These are phyloP conservation scores for Hypoxylon sp. DNA, from an alignment of 2,329 filamentous ascomycete genomes.

Conservation along the genomic window DNA sequence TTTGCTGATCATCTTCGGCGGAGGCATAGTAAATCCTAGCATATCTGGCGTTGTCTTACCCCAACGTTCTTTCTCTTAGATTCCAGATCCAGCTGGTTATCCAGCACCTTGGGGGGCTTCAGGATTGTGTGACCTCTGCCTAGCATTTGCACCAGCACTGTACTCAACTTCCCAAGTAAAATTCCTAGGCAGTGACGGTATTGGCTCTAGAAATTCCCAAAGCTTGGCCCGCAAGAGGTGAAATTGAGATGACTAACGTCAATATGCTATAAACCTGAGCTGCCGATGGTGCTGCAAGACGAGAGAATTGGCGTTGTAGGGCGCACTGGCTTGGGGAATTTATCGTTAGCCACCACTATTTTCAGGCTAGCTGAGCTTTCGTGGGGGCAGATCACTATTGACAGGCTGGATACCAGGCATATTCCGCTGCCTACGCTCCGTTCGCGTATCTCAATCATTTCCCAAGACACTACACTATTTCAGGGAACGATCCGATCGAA, in stretches of 20 bases:
- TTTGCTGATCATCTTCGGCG: constrained; percentile 75
- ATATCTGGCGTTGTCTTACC: constrained; percentile 74
- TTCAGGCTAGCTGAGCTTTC: constrained; percentile 82
- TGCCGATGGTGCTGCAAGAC: constrained; percentile 75
- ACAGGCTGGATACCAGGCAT: constrained; percentile 77
- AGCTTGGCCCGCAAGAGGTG: constrained; percentile 78
- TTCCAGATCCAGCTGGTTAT: constrained; percentile 79
- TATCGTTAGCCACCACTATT: constrained; percentile 78
- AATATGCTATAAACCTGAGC: constrained; percentile 77
- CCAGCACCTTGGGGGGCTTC: constrained; percentile 76
- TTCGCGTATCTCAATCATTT: constrained; percentile 82
- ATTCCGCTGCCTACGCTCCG: constrained; percentile 80
- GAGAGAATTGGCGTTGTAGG: constrained; percentile 86
- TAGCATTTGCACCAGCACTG: not conserved
- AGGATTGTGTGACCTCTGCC: constrained; percentile 77
- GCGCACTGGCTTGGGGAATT: constrained; percentile 82
- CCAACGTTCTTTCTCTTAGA: constrained; percentile 12
- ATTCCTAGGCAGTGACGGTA: not conserved
- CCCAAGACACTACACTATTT: constrained; percentile 81
- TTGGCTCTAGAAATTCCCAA: constrained; percentile 61
- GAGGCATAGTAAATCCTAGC: constrained; percentile 73
- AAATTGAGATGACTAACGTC: constrained; percentile 77
- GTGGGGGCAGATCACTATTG: constrained; percentile 77
- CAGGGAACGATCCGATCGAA: constrained; percentile 80
- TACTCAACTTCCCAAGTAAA: constrained; percentile 62